Evolutionary conservation across 768 basidiomycete species (phyloP).

Genomic region (Naganishia vishniacii): DNA sequence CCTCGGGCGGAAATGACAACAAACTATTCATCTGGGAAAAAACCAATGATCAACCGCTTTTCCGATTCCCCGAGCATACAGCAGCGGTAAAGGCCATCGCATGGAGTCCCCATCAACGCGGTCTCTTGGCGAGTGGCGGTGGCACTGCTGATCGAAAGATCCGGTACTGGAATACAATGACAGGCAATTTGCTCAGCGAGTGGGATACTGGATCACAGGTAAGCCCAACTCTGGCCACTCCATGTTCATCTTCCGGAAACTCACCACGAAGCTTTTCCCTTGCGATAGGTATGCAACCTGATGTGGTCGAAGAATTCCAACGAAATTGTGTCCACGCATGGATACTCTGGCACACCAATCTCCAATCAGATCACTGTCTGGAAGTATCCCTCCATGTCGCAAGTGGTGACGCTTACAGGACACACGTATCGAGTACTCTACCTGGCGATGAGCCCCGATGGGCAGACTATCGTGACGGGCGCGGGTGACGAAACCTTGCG

Average conservation of each 20-base stretch:
- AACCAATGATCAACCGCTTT: constrained; percentile 63
- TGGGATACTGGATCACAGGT: constrained; percentile 96
- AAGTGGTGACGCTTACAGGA: constrained; percentile 89
- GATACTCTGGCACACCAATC: constrained; percentile 84
- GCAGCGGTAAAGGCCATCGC: constrained; percentile 97
- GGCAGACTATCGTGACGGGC: constrained; percentile 95
- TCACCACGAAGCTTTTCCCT: neutral
- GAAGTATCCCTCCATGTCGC: constrained; percentile 83
- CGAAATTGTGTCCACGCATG: constrained; percentile 95
- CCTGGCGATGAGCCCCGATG: constrained; percentile 95
- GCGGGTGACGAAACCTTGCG: constrained; percentile 94
- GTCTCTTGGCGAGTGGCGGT: constrained; percentile 86
- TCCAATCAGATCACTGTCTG: constrained; percentile 93
- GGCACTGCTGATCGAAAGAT: constrained; percentile 99
- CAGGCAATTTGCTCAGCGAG: constrained; percentile 75
- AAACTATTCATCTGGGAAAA: constrained; percentile 97
- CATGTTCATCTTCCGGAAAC: neutral
- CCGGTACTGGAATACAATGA: constrained; percentile 90
- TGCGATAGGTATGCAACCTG: constrained; percentile 80
- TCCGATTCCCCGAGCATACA: constrained; percentile 92
- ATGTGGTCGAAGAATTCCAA: constrained; percentile 94
- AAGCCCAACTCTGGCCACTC: constrained; percentile 33
- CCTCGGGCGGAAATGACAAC: constrained; percentile 96
- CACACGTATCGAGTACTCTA: constrained; percentile 93
- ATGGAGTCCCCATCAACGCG: constrained; percentile 92